These are phyloP conservation scores for Trametes elegans DNA, from an alignment of 768 basidiomycete species.

Conservation along the genomic window DNA sequence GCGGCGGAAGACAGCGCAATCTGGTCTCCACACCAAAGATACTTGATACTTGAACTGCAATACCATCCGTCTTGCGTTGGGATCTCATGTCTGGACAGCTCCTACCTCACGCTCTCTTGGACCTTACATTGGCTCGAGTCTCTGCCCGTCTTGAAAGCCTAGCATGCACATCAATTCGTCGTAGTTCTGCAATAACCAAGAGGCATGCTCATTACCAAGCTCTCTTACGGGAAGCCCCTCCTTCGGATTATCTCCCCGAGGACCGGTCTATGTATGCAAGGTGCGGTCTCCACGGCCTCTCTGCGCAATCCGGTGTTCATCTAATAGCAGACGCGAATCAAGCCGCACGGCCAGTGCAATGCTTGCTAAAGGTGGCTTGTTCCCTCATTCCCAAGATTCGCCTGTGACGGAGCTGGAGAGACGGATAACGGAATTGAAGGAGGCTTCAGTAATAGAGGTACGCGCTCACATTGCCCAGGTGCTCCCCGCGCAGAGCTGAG, in stretches of 20 bases:
- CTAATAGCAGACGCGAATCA: background rate
- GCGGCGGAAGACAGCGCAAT: too few species aligned
- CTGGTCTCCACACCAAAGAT: too few species aligned
- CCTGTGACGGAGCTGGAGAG: conserved; percentile 19
- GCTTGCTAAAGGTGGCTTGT: background rate
- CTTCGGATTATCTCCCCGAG: background rate
- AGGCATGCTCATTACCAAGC: conserved; percentile 8
- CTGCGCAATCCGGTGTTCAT: background rate
- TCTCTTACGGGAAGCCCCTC: background rate
- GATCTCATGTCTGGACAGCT: conserved; percentile 16
- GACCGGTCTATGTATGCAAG: conserved; percentile 10
- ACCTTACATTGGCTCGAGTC: conserved; percentile 18
- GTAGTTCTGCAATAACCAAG: background rate
- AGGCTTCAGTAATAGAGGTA: conserved; percentile 6
- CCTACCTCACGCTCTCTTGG: conserved; percentile 23
- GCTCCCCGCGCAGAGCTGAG: background rate
- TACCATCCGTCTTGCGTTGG: too few species aligned
- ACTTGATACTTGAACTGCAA: too few species aligned
- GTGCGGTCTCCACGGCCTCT: background rate
- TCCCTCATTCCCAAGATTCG: background rate
- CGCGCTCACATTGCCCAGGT: background rate
- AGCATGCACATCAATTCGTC: background rate
- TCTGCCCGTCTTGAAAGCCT: conserved; percentile 14
- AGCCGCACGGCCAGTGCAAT: background rate
- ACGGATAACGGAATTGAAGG: conserved; percentile 23